A percentile compares a stretch with the other conserved stretches of the same genome.
phyloP scores from a whole-genome alignment of 306 rosid genomes.

The Lablab purpureus region DNA sequence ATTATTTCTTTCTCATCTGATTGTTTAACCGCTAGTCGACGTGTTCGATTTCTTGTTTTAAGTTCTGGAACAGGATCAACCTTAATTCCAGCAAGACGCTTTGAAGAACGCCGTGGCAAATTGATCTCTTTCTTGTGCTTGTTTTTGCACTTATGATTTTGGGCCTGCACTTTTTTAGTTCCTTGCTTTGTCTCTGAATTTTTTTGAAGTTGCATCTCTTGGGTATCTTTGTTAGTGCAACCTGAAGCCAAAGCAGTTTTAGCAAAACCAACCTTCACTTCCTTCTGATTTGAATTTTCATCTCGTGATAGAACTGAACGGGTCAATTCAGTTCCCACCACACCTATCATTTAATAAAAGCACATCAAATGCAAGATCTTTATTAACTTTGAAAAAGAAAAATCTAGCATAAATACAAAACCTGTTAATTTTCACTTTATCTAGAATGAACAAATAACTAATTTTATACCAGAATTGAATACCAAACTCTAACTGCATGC shows the following conservation, averaged over 20 bases:
- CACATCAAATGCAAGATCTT: conserved; percentile 44
- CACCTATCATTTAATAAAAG: conserved; percentile 43
- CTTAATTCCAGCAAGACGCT: conserved; percentile 89
- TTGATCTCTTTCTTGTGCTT: conserved; percentile 54
- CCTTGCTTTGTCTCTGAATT: conserved; percentile 42
- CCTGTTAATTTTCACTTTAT: background rate
- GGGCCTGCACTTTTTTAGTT: conserved; percentile 45
- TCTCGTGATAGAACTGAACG: conserved; percentile 41
- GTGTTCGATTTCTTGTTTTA: conserved; percentile 52
- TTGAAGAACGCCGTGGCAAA: conserved; percentile 84
- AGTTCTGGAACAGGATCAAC: conserved; percentile 67
- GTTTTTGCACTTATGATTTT: conserved; percentile 43
- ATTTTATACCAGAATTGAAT: conserved; percentile 15
- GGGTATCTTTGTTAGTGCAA: conserved; percentile 33
- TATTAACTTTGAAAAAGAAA: conserved; percentile 22
- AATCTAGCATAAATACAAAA: conserved; percentile 5
- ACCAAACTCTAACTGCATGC: background rate
- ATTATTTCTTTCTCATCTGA: conserved; percentile 41
- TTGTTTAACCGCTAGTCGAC: conserved; percentile 52
- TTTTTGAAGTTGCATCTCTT: conserved; percentile 47
- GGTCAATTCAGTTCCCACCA: conserved; percentile 33
- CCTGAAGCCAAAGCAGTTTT: conserved; percentile 42
- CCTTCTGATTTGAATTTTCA: conserved; percentile 49
- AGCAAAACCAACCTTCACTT: conserved; percentile 44
- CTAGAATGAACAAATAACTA: conserved; percentile 22